Evolutionary conservation across 1,284 basidiomycete species (phyloP).

Genomic region (Amylostereum areolatum): DNA sequence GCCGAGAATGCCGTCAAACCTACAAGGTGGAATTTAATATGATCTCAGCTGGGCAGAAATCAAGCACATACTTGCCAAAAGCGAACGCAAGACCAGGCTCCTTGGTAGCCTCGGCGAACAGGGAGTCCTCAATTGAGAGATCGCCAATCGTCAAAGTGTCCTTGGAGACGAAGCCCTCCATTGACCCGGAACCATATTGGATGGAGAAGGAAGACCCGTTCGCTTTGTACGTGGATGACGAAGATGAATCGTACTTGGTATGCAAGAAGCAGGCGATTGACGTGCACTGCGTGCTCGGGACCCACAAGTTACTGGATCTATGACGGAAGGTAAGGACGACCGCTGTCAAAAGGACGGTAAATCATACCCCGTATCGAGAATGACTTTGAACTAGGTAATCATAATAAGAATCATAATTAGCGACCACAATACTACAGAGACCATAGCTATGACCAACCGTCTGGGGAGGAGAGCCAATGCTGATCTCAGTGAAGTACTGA

Average conservation of each 20-base stretch:
- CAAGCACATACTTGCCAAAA: constrained; percentile 76
- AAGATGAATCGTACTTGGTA: constrained; percentile 83
- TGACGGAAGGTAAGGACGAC: constrained; percentile 9
- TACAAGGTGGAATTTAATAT: constrained; percentile 22
- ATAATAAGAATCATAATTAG: constrained; percentile 3
- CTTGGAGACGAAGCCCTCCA: constrained; percentile 94
- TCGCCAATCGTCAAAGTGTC: constrained; percentile 86
- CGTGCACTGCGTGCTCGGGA: constrained; percentile 83
- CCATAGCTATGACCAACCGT: constrained; percentile 34
- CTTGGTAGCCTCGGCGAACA: constrained; percentile 95
- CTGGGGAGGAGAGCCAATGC: constrained; percentile 79
- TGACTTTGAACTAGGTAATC: constrained; percentile 66
- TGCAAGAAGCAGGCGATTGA: constrained; percentile 99
- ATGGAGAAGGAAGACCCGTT: constrained; percentile 93
- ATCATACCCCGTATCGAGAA: constrained; percentile 76
- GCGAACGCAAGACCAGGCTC: constrained; percentile 98
- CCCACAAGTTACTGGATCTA: constrained; percentile 90
- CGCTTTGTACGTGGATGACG: constrained; percentile 85
- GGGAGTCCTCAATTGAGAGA: constrained; percentile 68
- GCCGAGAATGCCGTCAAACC: constrained; percentile 95
- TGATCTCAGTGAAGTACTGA: constrained; percentile 92
- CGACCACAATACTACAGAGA: not conserved
- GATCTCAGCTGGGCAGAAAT: no score
- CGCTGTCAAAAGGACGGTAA: constrained; percentile 1
- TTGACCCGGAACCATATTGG: constrained; percentile 94